Conservation (phyloP, 1,139 yeast genomes). For the Geotrichum reessii region DNA sequence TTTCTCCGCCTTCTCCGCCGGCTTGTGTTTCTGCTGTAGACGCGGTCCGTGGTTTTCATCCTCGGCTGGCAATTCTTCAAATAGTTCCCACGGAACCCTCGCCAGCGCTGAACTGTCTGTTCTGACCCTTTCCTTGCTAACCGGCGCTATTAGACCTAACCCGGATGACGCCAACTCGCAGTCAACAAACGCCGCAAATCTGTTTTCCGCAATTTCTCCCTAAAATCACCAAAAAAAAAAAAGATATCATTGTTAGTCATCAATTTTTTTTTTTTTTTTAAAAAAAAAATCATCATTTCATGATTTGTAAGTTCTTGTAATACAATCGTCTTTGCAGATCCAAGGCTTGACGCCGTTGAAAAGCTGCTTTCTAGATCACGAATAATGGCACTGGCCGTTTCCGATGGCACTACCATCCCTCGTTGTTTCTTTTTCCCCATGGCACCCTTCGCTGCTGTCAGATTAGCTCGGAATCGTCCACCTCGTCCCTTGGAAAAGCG, state of each 20-base stretch:
- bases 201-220: background rate
- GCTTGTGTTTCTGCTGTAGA: background rate
- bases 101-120: background rate
- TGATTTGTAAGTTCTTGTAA: background rate
- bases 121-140: background rate
- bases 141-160: background rate
- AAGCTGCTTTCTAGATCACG: constrained; percentile 5
- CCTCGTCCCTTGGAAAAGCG: background rate
- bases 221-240: background rate
- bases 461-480: background rate
- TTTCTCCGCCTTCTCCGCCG: background rate
- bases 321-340: background rate
- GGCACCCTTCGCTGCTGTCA: background rate
- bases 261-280: too few species aligned
- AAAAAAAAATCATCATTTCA: background rate
- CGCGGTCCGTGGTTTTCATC: background rate
- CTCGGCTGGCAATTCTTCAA: background rate
- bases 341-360: background rate
- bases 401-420: constrained; percentile 3
- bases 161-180: background rate
- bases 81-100: background rate
- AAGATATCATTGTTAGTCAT: background rate
- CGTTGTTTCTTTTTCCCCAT: background rate
- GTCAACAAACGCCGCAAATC: constrained; percentile 9
- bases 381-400: constrained; percentile 5